A percentile compares a stretch with the other conserved stretches of the same genome.
phyloP scores from a whole-genome alignment of 306 rosid genomes.

The Trifolium pratense region DNA sequence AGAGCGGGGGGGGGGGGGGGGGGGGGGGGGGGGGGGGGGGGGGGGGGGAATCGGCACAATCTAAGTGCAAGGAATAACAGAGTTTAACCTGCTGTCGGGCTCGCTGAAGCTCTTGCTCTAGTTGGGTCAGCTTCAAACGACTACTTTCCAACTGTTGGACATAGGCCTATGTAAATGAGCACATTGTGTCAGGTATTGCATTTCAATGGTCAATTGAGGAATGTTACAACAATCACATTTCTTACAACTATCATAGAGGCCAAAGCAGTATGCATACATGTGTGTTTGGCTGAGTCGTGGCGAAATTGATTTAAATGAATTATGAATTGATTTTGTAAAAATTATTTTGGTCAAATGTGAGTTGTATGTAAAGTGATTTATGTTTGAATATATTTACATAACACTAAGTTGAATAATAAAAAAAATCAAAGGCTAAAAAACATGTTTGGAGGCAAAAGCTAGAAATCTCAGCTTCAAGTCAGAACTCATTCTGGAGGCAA shows the following conservation, averaged over 20 bases:
- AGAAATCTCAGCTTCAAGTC: not conserved
- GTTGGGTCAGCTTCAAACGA: slow-evolving; percentile 90
- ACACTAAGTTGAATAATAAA: not conserved
- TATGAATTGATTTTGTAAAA: not conserved
- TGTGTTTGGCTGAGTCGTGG: not conserved
- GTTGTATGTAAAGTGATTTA: not conserved
- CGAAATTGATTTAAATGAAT: not conserved
- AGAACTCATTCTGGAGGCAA: not conserved
- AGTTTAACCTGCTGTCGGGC: slow-evolving; percentile 90
- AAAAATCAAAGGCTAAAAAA: not conserved
- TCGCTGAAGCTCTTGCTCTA: slow-evolving; percentile 99
- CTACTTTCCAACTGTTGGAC: slow-evolving; percentile 97
- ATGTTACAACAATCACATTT: slow-evolving; percentile 2
- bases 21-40: not conserved
- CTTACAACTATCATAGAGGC: slow-evolving; percentile 1
- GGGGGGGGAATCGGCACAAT: not conserved
- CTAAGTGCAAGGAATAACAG: slow-evolving; percentile 17
- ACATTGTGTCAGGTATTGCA: slow-evolving; percentile 20
- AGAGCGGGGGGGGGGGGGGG: not conserved
- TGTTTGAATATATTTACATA: not conserved
- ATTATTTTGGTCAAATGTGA: not conserved
- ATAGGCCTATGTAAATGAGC: slow-evolving; percentile 65
- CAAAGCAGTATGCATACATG: not conserved
- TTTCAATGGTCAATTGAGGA: slow-evolving; percentile 28
- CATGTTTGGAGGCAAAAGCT: not conserved